Evolutionary conservation across 108 stramenopile species (phyloP).

Genomic region (Pseudonitzschia pungens): DNA sequence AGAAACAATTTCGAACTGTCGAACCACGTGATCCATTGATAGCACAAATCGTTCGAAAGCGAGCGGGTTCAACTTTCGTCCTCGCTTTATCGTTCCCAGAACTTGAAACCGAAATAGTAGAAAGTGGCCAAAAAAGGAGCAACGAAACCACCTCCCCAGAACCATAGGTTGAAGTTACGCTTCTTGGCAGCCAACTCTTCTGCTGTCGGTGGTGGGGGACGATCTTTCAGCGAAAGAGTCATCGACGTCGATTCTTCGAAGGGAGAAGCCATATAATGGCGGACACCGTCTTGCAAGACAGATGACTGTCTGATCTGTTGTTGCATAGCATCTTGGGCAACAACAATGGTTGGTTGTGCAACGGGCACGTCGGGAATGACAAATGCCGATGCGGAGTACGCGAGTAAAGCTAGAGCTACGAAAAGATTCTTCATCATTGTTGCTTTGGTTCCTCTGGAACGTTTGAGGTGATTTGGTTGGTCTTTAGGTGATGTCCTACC

Average conservation of each 20-base stretch:
- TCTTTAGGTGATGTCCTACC: background rate
- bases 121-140: constrained; percentile 83
- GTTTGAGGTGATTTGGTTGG: background rate
- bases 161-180: constrained; percentile 72
- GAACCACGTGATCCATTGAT: background rate
- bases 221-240: constrained; percentile 64
- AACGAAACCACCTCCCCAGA: constrained; percentile 86
- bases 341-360: background rate
- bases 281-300: constrained; percentile 20
- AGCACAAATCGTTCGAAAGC: background rate
- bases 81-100: constrained; percentile 75
- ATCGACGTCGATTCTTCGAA: constrained; percentile 24
- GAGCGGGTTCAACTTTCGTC: background rate
- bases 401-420: background rate
- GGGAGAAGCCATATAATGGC: constrained; percentile 6
- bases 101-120: constrained; percentile 83
- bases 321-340: background rate
- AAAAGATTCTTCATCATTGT: constrained; percentile 4
- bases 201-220: constrained; percentile 70
- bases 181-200: constrained; percentile 86
- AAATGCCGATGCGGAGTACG: constrained; percentile 6
- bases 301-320: background rate
- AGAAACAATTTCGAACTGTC: background rate
- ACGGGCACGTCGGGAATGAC: constrained; percentile 4
- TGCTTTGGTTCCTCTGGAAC: background rate